Evolutionary conservation across 805 yeast species (phyloP).

Genomic region (Ogataea degrootiae): DNA sequence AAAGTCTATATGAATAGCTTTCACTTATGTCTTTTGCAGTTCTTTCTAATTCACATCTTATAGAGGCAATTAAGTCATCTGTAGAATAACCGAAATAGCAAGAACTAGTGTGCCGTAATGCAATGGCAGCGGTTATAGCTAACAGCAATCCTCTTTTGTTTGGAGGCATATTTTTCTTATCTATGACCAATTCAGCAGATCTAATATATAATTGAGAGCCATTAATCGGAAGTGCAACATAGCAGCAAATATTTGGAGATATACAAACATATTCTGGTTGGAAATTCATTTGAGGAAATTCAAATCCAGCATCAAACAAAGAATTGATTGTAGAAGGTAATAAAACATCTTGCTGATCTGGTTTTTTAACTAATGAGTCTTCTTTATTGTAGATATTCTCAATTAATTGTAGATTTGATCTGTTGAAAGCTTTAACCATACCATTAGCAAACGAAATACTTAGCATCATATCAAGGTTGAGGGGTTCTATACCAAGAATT

Average conservation of each 20-base stretch:
- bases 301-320: slow-evolving; percentile 51
- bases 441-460: slow-evolving; percentile 41
- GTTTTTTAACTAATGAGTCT: neutral
- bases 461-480: slow-evolving; percentile 37
- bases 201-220: slow-evolving; percentile 18
- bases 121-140: slow-evolving; percentile 54
- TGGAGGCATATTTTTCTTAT: slow-evolving; percentile 12
- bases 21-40: slow-evolving; percentile 17
- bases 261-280: slow-evolving; percentile 35
- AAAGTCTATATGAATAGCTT: slow-evolving; percentile 30
- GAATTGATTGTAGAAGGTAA: slow-evolving; percentile 35
- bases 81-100: slow-evolving; percentile 63
- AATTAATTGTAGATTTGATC: slow-evolving; percentile 27
- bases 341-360: slow-evolving; percentile 7
- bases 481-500: slow-evolving; percentile 26
- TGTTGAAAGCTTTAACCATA: slow-evolving; percentile 38
- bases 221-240: slow-evolving; percentile 27
- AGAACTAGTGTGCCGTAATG: slow-evolving; percentile 62
- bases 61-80: slow-evolving; percentile 63
- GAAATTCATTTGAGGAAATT: slow-evolving; percentile 34
- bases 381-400: slow-evolving; percentile 14
- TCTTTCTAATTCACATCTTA: slow-evolving; percentile 43
- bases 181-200: slow-evolving; percentile 18
- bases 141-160: slow-evolving; percentile 30
- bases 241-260: slow-evolving; percentile 49